These are phyloP conservation scores for Aureobasidium vineae DNA, from an alignment of 2,329 filamentous ascomycete genomes.

Conservation along the genomic window DNA sequence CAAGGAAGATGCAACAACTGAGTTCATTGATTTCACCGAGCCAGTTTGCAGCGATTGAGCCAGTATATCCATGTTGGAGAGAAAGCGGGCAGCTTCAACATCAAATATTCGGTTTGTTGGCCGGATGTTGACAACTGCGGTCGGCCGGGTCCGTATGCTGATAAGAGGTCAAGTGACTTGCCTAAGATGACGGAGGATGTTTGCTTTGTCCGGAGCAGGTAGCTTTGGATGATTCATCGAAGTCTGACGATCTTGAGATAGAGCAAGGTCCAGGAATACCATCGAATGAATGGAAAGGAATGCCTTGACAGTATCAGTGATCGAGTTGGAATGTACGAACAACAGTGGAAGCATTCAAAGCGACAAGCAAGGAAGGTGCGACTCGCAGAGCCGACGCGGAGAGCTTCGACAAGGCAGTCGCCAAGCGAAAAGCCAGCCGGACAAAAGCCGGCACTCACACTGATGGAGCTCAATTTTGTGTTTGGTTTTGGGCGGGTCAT, in stretches of 20 bases:
- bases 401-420: not conserved
- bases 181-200: not conserved
- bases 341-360: not conserved
- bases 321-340: not conserved
- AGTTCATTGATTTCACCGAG: not conserved
- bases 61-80: not conserved
- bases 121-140: not conserved
- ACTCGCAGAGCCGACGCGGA: not conserved
- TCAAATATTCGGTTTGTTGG: not conserved
- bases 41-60: not conserved
- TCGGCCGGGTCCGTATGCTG: not conserved
- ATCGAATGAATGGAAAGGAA: not conserved
- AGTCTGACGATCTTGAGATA: not conserved
- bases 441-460: slow-evolving; percentile 14
- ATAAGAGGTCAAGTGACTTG: slow-evolving; percentile 18
- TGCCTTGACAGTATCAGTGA: not conserved
- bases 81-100: not conserved
- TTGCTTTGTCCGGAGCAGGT: slow-evolving; percentile 22
- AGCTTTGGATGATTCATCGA: slow-evolving; percentile 16
- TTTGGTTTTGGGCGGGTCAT: too few species aligned
- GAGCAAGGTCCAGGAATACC: not conserved
- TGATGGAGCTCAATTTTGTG: too few species aligned
- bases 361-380: slow-evolving; percentile 5
- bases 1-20: too few species aligned
- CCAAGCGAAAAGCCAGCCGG: slow-evolving; percentile 15